Conservation (phyloP, 1,284 basidiomycete genomes). For the Athelia sp. region DNA sequence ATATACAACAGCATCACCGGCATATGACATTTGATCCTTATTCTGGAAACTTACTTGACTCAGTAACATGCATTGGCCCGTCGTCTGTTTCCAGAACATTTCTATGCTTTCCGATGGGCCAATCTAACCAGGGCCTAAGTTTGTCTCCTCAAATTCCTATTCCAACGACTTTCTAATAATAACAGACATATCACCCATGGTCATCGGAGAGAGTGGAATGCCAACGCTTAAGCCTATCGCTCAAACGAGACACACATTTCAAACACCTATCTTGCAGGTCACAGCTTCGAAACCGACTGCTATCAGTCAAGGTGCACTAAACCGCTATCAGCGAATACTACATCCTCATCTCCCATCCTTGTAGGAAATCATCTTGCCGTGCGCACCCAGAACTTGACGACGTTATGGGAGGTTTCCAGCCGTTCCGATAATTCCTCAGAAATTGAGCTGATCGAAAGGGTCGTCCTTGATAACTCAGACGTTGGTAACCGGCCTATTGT, state of each 20-base stretch:
- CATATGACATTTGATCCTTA: conserved; percentile 49
- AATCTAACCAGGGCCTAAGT: conserved; percentile 56
- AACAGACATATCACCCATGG: conserved; percentile 50
- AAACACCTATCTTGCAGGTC: conserved; percentile 55
- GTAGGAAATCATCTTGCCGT: conserved; percentile 16
- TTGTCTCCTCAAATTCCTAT: conserved; percentile 16
- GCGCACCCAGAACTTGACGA: conserved; percentile 18
- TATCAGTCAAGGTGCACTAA: conserved; percentile 1
- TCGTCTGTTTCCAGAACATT: conserved; percentile 23
- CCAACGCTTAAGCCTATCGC: conserved; percentile 37
- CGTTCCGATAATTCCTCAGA: conserved; percentile 5
- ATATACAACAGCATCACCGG: conserved; percentile 29
- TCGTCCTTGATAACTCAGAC: conserved; percentile 33
- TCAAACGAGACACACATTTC: conserved; percentile 37
- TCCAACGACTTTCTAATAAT: conserved; percentile 7
- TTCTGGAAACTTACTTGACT: conserved; percentile 45
- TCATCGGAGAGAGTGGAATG: conserved; percentile 19
- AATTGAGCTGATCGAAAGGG: conserved; percentile 21
- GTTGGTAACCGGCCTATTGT: conserved; percentile 34
- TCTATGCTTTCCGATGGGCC: conserved; percentile 60
- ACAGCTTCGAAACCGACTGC: conserved; percentile 17
- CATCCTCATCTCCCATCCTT: neutral
- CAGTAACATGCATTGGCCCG: conserved; percentile 26
- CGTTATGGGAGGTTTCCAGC: conserved; percentile 21
- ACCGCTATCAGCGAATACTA: neutral